Base-by-base conservation (phyloP, 371 early-diverging fungal species). In the Apophysomyces trapeziformis region DNA sequence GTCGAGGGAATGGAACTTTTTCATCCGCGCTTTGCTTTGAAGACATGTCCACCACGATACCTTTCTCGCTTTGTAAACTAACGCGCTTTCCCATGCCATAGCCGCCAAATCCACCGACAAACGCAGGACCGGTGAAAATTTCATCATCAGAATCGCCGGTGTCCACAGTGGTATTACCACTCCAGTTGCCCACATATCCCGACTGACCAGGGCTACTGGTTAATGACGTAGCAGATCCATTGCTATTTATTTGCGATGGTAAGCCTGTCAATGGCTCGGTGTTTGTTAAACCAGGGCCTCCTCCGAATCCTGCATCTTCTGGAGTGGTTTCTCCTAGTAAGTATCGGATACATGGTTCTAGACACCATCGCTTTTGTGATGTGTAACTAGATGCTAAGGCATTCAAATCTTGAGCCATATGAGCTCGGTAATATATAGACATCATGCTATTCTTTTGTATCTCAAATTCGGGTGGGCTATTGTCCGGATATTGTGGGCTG, bases 1-100 rank as follows among this genome's bases (percentile, higher is more conserved):
- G 85, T 7, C 94, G 79, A 13, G 98, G 97, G 68, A 93, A 98
- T 4, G 96, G 96, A 5, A 94, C 90, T 32, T 87, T 89, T 47
- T 68, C 82, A 57, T 87, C 89, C 14, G 78, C 75, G 26, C 72
- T 76, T 68, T 84, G 81, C 21, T 77, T 77, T 3, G 73, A 66
- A 3, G 81, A 79, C 77, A 84, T 79, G 36, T 84, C 84, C 8
- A 80, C 79, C 57, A 83, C 74, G 16, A 82, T 73, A 1, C 83
- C 80, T 13, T 72, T 66, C 67, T 81, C 84, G 57, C 84, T 81
- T 39, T 78, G 75, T 43, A 80, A 47, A 41, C 81, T 83, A 12
- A 66, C 72, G 1, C 84, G 73, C 47, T 84, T 81, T 12, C 79
- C 74, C 45, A 72, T 69, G 1, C 75, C 69, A 56, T 71, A 76